Percentiles rank a stretch among this genome's conserved stretches.
phyloP scores from a whole-genome alignment of 1,139 yeast genomes.

The Lodderomyces parapsilosis region DNA sequence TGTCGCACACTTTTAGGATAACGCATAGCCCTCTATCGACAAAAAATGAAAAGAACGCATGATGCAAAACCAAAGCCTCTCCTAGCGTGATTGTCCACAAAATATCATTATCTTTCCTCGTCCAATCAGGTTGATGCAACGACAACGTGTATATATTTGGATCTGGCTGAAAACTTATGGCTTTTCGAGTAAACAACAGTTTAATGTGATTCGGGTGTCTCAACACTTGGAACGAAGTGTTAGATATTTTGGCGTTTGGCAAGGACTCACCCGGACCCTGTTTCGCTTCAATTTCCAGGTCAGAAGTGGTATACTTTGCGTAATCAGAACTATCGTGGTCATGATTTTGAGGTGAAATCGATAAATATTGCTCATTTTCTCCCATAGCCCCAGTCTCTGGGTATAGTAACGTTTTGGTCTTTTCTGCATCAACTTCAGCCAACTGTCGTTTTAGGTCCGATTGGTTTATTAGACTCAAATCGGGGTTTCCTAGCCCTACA shows the following conservation, averaged over 20 bases:
- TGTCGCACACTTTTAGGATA: slow-evolving; percentile 22
- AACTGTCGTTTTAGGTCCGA: not conserved
- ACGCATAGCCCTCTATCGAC: slow-evolving; percentile 40
- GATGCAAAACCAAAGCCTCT: slow-evolving; percentile 24
- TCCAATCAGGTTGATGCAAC: slow-evolving; percentile 12
- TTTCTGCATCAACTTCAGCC: not conserved
- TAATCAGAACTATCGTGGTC: slow-evolving; percentile 5
- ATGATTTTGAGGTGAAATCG: slow-evolving; percentile 9
- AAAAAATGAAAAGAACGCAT: slow-evolving; percentile 34
- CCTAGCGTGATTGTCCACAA: slow-evolving; percentile 34
- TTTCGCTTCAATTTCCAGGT: not conserved
- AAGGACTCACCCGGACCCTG: slow-evolving; percentile 10
- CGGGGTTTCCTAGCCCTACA: not conserved
- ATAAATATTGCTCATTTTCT: slow-evolving; percentile 10
- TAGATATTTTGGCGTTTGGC: slow-evolving; percentile 17
- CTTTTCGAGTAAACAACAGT: slow-evolving; percentile 1
- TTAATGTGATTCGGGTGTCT: slow-evolving; percentile 7
- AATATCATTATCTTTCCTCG: slow-evolving; percentile 9
- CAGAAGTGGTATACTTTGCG: not conserved
- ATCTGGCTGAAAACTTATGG: not conserved
- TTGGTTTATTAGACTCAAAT: not conserved
- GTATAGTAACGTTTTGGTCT: not conserved
- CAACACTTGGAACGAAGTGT: slow-evolving; percentile 5
- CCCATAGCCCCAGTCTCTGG: slow-evolving; percentile 10
- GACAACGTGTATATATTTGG: slow-evolving; percentile 1